Evolutionary conservation across 768 basidiomycete genomes (phyloP), one percentile per base, ranked within the genome.

Genomic region (Holtermannia corniformis): DNA sequence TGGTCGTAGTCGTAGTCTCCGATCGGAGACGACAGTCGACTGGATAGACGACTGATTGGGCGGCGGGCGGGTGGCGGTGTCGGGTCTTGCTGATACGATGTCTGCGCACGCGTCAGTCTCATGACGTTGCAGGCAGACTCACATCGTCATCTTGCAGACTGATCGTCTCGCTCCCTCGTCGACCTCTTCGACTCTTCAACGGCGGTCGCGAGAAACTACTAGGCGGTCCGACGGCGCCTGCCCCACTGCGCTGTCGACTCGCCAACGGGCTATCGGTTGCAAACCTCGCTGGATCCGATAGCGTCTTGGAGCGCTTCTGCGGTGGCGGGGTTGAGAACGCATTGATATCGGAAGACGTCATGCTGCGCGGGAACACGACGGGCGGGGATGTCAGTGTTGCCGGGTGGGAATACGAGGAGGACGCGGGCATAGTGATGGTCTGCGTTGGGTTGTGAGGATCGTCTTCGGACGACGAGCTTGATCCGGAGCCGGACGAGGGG

Each of bases 251-350:
- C n/a, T n/a, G n/a, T n/a, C n/a, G n/a, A 14, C 44, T 32, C 4
- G 60, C 45, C 19, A 65, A 54, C 14, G 67, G 60, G 1, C 61
- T 60, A 24, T 56, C 59, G 16, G n/a, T n/a, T n/a, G n/a, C n/a
- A n/a, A 56, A 27, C 24, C 51, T 44, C 4, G 50, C 23, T 12
- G 50, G 41, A 24, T 51, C 50, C 19, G 50, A 51, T 16, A 51
- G 41, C 4, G 50, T 51, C 25, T 43, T 21, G 5, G 41, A 24
- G 13, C 47, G 32, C 49, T 54, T 26, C 43, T 44, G 19, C 28
- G 37, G 44, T n/a, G n/a, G 44, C 50, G 3, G 55, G 48, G 41
- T 61, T 62, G 54, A 11, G 51, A 57, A 4, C 49, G 56, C 5
- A 37, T 20, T 40, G 50, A 44, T 5, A 58, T 58, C 14, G 47